Base-by-base conservation (phyloP, 2,329 filamentous ascomycete species). In the Penicillium sp. region DNA sequence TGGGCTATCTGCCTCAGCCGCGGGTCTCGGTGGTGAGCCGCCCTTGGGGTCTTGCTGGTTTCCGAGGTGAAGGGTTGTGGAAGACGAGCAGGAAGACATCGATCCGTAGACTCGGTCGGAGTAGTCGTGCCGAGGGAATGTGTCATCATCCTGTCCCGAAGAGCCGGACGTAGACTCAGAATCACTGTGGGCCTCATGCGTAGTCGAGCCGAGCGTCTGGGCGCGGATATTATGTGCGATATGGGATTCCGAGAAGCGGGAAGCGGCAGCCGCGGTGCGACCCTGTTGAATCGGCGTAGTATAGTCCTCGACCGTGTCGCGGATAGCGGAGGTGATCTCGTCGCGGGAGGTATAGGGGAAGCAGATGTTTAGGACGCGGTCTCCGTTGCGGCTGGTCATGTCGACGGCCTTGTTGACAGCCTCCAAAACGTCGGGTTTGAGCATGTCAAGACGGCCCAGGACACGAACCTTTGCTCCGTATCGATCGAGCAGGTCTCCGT, bases 271-370 rank as follows among this genome's bases (percentile, higher is more conserved):
- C 65, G 57, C 68, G 56, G 61, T 31, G 44, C 61, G 56, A 17
- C 58, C 51, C 17, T 73, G 64, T 13, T 77, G 76, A 17, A 86
- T 75, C 5, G 88, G 86, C 45, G 80, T 83, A 52, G 86, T 87
- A 69, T 88, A 97, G 52, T 95, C 87, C 51, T 86, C 77, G 8
- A 98, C 90, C 0, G 91, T 96, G 37, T 84, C 82, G 55, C 87
- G 84, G 57, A 98, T 87, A 6, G 91, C 88, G 3, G 86, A 83
- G 0, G 91, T 94, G 58, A 98, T 97, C 67, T 98, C 93, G 63
- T 95, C 89, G 56, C 93, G 81, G 4, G 90, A 95, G 0, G 93
- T 97, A 65, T 98, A 98, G 0, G 93, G 93, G 63, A 97, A 97
- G 74, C 93, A 98, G 55, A 98, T 89, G 66, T 98, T 98, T 45